Evolutionary conservation across 108 stramenopile species (phyloP), one percentile per base, ranked within the genome.

Genomic region (Nitzschia sp.): DNA sequence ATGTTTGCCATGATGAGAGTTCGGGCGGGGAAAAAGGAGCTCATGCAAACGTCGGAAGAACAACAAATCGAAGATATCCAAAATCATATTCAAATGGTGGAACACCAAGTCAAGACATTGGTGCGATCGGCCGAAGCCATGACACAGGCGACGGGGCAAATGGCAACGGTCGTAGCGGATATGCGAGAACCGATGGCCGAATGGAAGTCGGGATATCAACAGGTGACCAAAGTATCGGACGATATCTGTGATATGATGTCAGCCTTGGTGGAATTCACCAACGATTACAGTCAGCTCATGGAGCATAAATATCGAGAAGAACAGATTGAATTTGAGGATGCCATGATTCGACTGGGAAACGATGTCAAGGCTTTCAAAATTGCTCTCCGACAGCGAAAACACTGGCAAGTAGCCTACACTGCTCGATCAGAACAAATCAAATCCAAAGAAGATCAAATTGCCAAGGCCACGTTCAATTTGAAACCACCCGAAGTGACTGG

Each of bases 161-260:
- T 71, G 22, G 80, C 92, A 3, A 65, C 66, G 22, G 76, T 73
- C 46, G 73, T 91, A 63, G 85, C 88, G 58, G 95, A 97, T 27
- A 79, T 97, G 66, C 93, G 90, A 26, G 73, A 86, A 38, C 80
- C 91, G 13, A 53, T 87, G n/a, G 91, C 94, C 64, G 91, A 88
- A 28, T 77, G 59, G 59, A 66, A 41, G 23, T 23, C 32, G 25
- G 27, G 44, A 44, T 50, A 66, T 54, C 53, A 66, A 54, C n/a
- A 26, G 6, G 6, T 28, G 6, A 3, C 25, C 25, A 19, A 22
- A 26, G 16, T 29, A 29, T 23, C 34, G 69, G 52, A 54, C 44
- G 63, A 75, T 0, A 75, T 79, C 36, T 69, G 57, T 11, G 55
- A 69, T 16, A 62, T 69, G 55, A 68, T 76, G 53, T 45, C 63